These are phyloP conservation scores for Fusarium subglutinans DNA, from an alignment of 2,329 filamentous ascomycete species.

Conservation along the genomic window DNA sequence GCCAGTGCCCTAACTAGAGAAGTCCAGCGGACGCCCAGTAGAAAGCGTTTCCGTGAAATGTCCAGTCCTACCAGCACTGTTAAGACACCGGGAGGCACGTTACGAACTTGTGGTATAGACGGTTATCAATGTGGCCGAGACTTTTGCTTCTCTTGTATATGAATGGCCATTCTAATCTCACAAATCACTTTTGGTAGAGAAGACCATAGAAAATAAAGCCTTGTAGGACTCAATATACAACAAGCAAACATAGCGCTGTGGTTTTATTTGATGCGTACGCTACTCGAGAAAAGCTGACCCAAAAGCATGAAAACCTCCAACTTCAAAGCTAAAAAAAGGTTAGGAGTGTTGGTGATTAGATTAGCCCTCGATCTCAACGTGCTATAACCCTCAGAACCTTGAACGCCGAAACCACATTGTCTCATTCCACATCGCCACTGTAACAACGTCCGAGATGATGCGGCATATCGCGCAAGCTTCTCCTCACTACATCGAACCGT, in stretches of 20 bases:
- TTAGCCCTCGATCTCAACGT: conserved; percentile 34
- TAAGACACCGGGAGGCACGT: conserved; percentile 60
- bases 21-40: conserved; percentile 40
- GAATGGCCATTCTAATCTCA: background rate
- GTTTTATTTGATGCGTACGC: conserved; percentile 37
- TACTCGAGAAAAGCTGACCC: conserved; percentile 40
- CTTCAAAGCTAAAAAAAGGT: conserved; percentile 15
- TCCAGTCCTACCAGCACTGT: conserved; percentile 39
- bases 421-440: conserved; percentile 29
- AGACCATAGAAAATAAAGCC: background rate
- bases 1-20: conserved; percentile 45
- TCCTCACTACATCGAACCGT: conserved; percentile 3
- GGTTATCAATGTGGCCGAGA: conserved; percentile 65
- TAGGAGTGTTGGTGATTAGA: conserved; percentile 34
- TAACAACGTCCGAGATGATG: conserved; percentile 7
- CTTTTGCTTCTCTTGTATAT: conserved; percentile 69
- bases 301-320: conserved; percentile 31
- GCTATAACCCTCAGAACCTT: conserved; percentile 31
- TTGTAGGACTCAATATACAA: background rate
- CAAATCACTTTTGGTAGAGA: background rate
- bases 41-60: conserved; percentile 29
- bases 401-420: conserved; percentile 42
- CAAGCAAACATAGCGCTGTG: conserved; percentile 25
- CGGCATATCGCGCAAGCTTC: background rate
- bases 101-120: conserved; percentile 62